phyloP scores from a whole-genome alignment of 2,329 filamentous ascomycete genomes.

The Cadophora sp. region DNA sequence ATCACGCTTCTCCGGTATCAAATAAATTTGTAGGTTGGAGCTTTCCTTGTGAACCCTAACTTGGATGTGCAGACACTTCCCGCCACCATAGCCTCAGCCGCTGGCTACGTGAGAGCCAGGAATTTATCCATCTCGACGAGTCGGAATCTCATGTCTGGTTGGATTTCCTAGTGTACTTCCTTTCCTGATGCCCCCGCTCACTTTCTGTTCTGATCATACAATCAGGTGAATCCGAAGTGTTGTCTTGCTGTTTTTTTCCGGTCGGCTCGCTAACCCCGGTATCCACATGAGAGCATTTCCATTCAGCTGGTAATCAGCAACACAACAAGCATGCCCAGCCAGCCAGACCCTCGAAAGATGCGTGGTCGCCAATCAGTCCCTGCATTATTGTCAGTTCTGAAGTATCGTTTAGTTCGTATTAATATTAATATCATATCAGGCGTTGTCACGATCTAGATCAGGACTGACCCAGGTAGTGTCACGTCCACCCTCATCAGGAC shows the following conservation, averaged over 20 bases:
- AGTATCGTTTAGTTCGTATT: background rate
- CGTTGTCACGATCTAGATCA: slow-evolving; percentile 10
- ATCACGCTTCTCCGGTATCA: background rate
- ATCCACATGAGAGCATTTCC: background rate
- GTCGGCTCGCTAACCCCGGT: no score
- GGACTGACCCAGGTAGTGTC: background rate
- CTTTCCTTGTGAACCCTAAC: background rate
- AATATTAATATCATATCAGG: no score
- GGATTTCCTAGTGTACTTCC: background rate
- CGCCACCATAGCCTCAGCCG: background rate
- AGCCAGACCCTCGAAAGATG: background rate
- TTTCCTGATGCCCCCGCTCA: background rate
- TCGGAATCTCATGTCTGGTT: background rate
- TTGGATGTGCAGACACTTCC: background rate
- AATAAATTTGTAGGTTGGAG: background rate
- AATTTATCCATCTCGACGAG: background rate
- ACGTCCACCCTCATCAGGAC: background rate
- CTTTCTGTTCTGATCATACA: background rate
- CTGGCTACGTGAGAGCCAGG: no score
- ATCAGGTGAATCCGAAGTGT: background rate
- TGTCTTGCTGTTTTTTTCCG: background rate
- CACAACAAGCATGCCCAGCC: background rate
- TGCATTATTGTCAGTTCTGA: background rate
- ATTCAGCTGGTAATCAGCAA: background rate
- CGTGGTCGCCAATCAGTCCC: background rate